Evolutionary conservation across 1,284 basidiomycete genomes (phyloP).

Genomic region (Takashimella tepidaria): DNA sequence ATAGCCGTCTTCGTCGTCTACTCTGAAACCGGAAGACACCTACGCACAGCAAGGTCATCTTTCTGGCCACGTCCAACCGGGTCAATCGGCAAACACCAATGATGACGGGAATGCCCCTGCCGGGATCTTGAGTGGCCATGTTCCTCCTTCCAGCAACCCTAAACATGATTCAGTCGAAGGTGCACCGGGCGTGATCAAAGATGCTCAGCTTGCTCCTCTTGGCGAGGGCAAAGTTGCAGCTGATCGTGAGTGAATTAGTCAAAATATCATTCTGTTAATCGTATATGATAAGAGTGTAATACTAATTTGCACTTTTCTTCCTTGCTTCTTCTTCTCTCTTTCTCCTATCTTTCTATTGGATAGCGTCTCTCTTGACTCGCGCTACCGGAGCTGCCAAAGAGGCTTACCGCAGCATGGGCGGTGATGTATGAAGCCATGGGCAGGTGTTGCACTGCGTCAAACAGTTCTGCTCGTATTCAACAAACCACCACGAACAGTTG

Average conservation of each 20-base stretch:
- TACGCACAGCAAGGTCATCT: conserved; percentile 9
- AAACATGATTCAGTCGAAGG: conserved; percentile 16
- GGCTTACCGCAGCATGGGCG: conserved; percentile 9
- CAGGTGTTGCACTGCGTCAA: too few species aligned
- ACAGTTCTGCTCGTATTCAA: too few species aligned
- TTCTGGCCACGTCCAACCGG: conserved; percentile 1
- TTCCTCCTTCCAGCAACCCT: neutral
- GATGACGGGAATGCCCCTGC: neutral
- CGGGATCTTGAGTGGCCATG: neutral
- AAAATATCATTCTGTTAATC: neutral
- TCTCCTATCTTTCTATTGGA: too few species aligned
- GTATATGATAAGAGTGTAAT: too few species aligned
- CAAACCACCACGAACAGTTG: too few species aligned
- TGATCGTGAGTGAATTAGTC: conserved; percentile 19
- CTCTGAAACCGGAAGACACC: conserved; percentile 6
- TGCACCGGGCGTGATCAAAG: conserved; percentile 22
- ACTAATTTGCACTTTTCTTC: too few species aligned
- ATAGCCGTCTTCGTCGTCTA: conserved; percentile 4
- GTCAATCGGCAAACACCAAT: neutral
- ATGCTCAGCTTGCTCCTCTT: conserved; percentile 23
- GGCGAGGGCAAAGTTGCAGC: conserved; percentile 24
- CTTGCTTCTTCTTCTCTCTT: too few species aligned
- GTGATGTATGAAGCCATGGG: neutral
- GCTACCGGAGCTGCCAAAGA: conserved; percentile 18
- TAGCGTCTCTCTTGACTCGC: conserved; percentile 20